These are phyloP conservation scores for Naganishia friedmannii DNA, from an alignment of 768 basidiomycete genomes.

Conservation along the genomic window DNA sequence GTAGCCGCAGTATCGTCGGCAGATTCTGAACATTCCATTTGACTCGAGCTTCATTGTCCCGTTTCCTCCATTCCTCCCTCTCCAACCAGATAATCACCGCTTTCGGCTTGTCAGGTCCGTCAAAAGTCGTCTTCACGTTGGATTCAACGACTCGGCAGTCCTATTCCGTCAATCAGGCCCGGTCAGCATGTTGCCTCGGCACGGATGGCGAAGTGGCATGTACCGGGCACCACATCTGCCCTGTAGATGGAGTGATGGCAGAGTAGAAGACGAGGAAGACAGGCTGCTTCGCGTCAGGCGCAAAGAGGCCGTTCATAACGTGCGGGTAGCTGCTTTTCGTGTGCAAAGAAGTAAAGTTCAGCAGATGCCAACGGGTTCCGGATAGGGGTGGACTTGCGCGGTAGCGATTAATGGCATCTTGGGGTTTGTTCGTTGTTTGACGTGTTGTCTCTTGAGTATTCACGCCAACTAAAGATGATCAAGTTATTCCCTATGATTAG, in stretches of 20 bases:
- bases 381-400: not conserved
- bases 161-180: conserved; percentile 25
- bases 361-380: not conserved
- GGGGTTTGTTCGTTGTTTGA: not conserved
- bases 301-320: conserved; percentile 44
- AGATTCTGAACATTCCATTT: conserved; percentile 44
- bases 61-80: conserved; percentile 41
- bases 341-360: not conserved
- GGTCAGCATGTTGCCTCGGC: not conserved
- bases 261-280: conserved; percentile 51
- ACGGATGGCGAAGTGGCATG: conserved; percentile 27
- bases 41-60: conserved; percentile 41
- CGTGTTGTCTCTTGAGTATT: not conserved
- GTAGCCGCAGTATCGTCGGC: conserved; percentile 46
- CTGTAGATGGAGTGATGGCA: conserved; percentile 37
- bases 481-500: not conserved
- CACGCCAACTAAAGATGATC: too few species aligned
- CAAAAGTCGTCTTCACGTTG: conserved; percentile 42
- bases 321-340: conserved; percentile 42
- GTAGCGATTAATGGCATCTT: not conserved
- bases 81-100: conserved; percentile 47
- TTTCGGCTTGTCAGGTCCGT: conserved; percentile 44
- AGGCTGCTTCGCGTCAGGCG: conserved; percentile 41
- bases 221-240: conserved; percentile 52
- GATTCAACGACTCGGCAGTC: conserved; percentile 47